Base-by-base conservation (phyloP, 2,329 filamentous ascomycete genomes). In the Ophiostoma novo-ulmi region DNA sequence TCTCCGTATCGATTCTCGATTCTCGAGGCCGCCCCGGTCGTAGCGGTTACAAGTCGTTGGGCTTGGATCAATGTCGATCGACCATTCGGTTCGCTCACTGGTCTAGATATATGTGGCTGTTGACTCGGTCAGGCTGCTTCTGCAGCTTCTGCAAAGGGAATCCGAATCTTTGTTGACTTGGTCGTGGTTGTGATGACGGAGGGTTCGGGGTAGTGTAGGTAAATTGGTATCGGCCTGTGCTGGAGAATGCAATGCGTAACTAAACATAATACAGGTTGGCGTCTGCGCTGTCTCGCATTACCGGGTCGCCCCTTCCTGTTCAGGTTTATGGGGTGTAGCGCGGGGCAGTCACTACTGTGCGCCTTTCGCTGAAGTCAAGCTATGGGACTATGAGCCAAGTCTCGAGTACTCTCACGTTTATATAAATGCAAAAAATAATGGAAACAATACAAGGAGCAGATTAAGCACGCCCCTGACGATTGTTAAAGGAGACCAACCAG, bases 321-420 rank as follows among this genome's bases (percentile, higher is more conserved):
- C 39, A 44, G 38, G 63, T 35, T 67, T 31, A 48, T 38, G 61
- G 67, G n/a, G 58, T 63, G 31, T 69, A 67, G 70, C 70, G 70
- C 70, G 70, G 70, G 70, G 70, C 70, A 71, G 65, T 67, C 58
- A 61, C 70, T 68, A 71, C 20, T 26, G 41, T 52, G 48, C 67
- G 14, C 39, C 55, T 55, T 31, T 66, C 68, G 41, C 58, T 68
- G 31, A 58, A n/a, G 31, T 20, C 5, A 48, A 20, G 17, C 44
- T 48, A 44, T 44, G 17, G 6, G 44, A 48, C 5, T 48, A 48
- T 48, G 5, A 31, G 31, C 31, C 31, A 31, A 31, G 31, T 31
- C 31, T 48, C 44, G 17, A n/a, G 44, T 8, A 48, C 44, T 8
- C 38, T 48, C 5, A n/a, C 6, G 44, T 48, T 20, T n/a, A n/a